Evolutionary conservation across 441 rosid species (phyloP), one percentile per base, ranked within the genome.

Genomic region (Gossypium davidsonii): DNA sequence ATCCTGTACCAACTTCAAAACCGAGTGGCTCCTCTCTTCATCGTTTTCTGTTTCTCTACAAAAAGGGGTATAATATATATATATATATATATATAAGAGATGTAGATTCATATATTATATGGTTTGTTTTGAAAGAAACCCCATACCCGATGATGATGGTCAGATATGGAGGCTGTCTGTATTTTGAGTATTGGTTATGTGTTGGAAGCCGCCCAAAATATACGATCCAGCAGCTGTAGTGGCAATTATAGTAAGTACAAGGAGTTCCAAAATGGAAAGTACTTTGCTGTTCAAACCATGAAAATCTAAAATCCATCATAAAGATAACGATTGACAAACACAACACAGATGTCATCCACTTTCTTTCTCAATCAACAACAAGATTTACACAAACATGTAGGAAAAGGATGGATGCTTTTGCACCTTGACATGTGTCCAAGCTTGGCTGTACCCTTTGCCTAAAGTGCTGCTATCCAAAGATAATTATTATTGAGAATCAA

Each of bases 1-100:
- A 73, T 77, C 81, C 74, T 82, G 52, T 69, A 76, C 39, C 77
- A 83, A 82, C 73, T 75, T 57, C 57, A 57, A 76, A 55, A 76
- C 65, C 75, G 67, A 61, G 60, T 34, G 39, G 39, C 39, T 34
- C 2, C 39, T 34, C 39, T 34, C 8, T 34, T 34, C 39, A 34
- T 34, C 39, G 39, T 34, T 34, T 6, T 34, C 39, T 34, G 8
- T 34, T 34, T 34, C 39, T 34, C 39, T 6, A 12, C 51, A 55
- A 2, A 55, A 5, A 31, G 37, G 37, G 37, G 37, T 31, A 28
- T 28, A 31, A 31, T 31, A 31, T 31, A 31, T 31, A 28, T 28
- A 28, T 4, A 28, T 4, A 28, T 28, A 4, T 28, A 4, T 4
- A 4, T 4, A 28, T 28, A 28, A 3, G 4, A 31, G 7, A 31